Evolutionary conservation across 1,284 basidiomycete genomes (phyloP).

Genomic region (Phellopilus nigrolimitatus): DNA sequence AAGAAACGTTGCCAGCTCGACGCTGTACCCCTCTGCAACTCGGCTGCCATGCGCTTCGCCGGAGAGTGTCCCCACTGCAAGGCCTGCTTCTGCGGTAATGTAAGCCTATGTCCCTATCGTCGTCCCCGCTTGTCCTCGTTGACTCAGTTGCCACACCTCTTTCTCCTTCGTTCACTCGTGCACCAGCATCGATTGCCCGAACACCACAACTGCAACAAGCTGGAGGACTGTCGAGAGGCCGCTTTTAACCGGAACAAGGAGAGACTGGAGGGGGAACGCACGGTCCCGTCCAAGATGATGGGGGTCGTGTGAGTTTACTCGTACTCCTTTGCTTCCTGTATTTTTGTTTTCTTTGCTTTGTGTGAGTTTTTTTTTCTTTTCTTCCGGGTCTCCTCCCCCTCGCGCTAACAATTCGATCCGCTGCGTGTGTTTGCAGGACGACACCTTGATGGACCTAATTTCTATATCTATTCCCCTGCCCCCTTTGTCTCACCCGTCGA

Average conservation of each 20-base stretch:
- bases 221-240: slow-evolving; percentile 77
- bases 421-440: not conserved
- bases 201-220: slow-evolving; percentile 72
- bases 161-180: slow-evolving; percentile 13
- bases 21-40: slow-evolving; percentile 63
- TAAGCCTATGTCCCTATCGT: slow-evolving; percentile 37
- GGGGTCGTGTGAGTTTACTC: slow-evolving; percentile 53
- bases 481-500: not conserved
- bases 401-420: not conserved
- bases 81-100: slow-evolving; percentile 68
- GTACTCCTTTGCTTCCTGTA: slow-evolving; percentile 14
- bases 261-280: slow-evolving; percentile 80
- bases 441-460: not conserved
- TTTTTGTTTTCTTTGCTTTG: slow-evolving; percentile 10
- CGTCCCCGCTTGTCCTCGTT: slow-evolving; percentile 2
- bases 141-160: slow-evolving; percentile 20
- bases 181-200: slow-evolving; percentile 77
- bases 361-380: not conserved
- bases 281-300: slow-evolving; percentile 82
- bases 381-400: not conserved
- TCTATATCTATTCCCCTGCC: not conserved
- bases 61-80: slow-evolving; percentile 79
- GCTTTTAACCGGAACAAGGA: slow-evolving; percentile 83
- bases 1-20: slow-evolving; percentile 84
- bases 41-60: slow-evolving; percentile 73